phyloP scores from a whole-genome alignment of 1,284 basidiomycete species.

The Thelephora terrestris region DNA sequence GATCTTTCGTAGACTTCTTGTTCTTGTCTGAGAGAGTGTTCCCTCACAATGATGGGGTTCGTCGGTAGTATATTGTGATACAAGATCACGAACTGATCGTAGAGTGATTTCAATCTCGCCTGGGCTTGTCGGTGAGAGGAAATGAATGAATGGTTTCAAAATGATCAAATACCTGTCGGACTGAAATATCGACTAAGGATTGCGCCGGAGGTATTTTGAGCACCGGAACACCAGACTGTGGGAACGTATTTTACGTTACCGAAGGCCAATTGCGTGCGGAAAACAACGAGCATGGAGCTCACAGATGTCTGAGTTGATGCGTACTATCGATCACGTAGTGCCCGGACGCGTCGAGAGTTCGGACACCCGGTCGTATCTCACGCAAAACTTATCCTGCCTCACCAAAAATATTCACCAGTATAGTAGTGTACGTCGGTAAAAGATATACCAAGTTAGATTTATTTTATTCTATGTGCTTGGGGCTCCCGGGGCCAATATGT shows the following conservation, averaged over 20 bases:
- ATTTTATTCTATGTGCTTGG: too few relatives aligned
- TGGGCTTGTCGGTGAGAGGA: constrained; percentile 18
- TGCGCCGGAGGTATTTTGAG: constrained; percentile 53
- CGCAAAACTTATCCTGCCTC: too few relatives aligned
- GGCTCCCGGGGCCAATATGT: too few relatives aligned
- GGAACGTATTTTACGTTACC: constrained; percentile 1
- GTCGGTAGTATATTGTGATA: constrained; percentile 43
- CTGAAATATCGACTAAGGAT: constrained; percentile 55
- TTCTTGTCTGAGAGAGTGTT: constrained; percentile 72
- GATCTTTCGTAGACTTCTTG: constrained; percentile 63
- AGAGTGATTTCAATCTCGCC: constrained; percentile 63
- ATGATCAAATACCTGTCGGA: constrained; percentile 50
- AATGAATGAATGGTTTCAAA: constrained; percentile 2
- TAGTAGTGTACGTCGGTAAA: too few relatives aligned
- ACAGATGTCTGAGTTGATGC: constrained; percentile 29
- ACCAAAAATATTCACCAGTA: too few relatives aligned
- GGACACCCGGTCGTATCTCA: too few relatives aligned
- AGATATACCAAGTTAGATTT: too few relatives aligned
- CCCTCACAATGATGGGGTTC: constrained; percentile 50
- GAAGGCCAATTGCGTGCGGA: background rate
- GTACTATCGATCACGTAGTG: too few relatives aligned
- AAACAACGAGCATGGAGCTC: constrained; percentile 11
- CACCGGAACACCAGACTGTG: constrained; percentile 53
- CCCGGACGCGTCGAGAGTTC: too few relatives aligned
- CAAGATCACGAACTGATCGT: constrained; percentile 56